Conservation (phyloP, 1,139 yeast species). For the Hansenula sp. region DNA sequence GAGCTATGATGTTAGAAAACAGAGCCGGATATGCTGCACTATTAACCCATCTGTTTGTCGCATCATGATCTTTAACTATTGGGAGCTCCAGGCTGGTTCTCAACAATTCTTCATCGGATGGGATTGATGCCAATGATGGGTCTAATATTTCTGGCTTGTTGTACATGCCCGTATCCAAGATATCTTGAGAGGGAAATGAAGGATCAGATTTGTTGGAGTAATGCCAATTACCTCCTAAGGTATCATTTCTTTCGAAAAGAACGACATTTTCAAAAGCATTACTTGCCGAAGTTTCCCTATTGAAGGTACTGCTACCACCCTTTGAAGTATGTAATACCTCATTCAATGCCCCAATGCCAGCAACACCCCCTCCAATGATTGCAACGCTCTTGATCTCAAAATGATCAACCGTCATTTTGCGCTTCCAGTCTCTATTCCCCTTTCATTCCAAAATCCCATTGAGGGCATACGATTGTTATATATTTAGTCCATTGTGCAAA, state of each 20-base stretch:
- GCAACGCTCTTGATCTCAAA: conserved; percentile 18
- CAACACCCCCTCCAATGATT: conserved; percentile 28
- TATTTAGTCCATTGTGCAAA: no score
- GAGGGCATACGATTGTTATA: no score
- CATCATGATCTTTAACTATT: not conserved
- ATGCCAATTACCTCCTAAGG: conserved; percentile 28
- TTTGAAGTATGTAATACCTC: conserved; percentile 24
- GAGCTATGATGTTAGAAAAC: conserved; percentile 40
- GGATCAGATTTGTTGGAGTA: conserved; percentile 6
- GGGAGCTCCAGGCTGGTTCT: no score
- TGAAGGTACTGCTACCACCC: conserved; percentile 23
- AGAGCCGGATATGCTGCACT: conserved; percentile 38
- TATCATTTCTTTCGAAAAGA: conserved; percentile 24
- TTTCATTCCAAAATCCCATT: no score
- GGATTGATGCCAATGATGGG: no score
- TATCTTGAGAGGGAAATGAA: conserved; percentile 4
- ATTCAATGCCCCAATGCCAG: conserved; percentile 24
- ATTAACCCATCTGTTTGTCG: conserved; percentile 27
- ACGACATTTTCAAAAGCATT: conserved; percentile 25
- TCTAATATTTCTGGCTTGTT: not conserved
- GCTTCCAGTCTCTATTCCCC: no score
- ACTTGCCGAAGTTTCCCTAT: conserved; percentile 6
- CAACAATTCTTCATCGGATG: no score
- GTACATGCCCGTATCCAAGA: conserved; percentile 1
- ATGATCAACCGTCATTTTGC: no score